phyloP scores from a whole-genome alignment of 768 basidiomycete genomes.

The Saitozyma sp. region DNA sequence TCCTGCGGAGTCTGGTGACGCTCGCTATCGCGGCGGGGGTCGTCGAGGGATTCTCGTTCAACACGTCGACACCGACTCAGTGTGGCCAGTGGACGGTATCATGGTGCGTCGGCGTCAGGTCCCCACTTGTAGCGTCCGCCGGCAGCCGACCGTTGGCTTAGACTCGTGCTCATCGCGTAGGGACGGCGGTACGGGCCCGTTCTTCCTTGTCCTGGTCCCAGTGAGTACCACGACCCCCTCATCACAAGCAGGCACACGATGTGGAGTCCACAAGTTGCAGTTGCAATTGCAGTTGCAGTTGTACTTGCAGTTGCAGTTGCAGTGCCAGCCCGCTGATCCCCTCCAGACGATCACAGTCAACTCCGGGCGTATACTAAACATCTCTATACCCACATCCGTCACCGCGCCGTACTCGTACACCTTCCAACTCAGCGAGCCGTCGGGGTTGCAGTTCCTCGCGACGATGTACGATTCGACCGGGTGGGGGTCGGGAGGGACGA shows the following conservation, averaged over 20 bases:
- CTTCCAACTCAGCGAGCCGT: conserved; percentile 42
- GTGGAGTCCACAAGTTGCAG: too few species aligned
- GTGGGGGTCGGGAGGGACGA: conserved; percentile 45
- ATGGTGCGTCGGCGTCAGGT: conserved; percentile 25
- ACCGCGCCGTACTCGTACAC: conserved; percentile 32
- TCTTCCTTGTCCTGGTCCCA: conserved; percentile 37
- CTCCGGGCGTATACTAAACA: conserved; percentile 39
- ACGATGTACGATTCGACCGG: conserved; percentile 44
- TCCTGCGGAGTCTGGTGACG: too few species aligned
- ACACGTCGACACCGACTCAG: conserved; percentile 45
- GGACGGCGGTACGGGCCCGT: conserved; percentile 36
- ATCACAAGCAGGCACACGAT: neutral
- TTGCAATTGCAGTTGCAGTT: too few species aligned
- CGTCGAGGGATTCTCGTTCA: conserved; percentile 34
- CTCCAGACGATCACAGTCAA: conserved; percentile 24
- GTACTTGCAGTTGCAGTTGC: too few species aligned
- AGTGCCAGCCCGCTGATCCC: neutral
- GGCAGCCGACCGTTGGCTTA: neutral
- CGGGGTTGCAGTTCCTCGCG: conserved; percentile 45
- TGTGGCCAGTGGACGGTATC: conserved; percentile 40
- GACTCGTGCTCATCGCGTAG: conserved; percentile 10
- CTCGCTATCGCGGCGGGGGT: too few species aligned
- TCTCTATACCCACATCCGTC: conserved; percentile 37
- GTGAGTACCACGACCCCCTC: conserved; percentile 21
- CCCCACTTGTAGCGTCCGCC: too few species aligned